Base-by-base conservation (phyloP, 495 filamentous ascomycete genomes). In the Penicillium antarcticum region DNA sequence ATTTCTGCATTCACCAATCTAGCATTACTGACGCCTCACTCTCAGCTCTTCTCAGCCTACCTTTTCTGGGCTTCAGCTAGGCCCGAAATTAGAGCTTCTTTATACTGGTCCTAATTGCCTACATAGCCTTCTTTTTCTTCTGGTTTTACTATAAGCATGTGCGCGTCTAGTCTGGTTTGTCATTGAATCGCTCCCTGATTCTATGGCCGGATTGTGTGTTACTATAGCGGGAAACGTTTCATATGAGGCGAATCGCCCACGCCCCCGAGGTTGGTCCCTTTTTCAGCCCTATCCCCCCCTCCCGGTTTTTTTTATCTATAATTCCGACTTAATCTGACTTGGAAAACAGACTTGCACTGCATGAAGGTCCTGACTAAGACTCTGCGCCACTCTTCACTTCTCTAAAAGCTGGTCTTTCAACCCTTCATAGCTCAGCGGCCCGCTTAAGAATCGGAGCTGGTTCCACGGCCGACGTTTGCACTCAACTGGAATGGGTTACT, bases 171-270 rank as follows among this genome's bases (percentile, higher is more conserved):
- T 54, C 59, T 51, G 57, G 51, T 55, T 51, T 46, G 54, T 61
- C 57, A 62, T 58, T 73, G 66, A 67, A 18, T 59, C 56, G 56
- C 63, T 53, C 47, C 54, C 55, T 55, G 57, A 54, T 65, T 68
- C 70, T 55, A 71, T 72, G 66, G 66, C 55, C 60, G 60, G 63
- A 52, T 66, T 57, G 57, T 63, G 65, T 61, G 58, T 65, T 41
- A 66, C 58, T 64, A 42, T 54, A 55, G 54, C 58, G 58, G 48
- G 53, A 58, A 60, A 57, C 63, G 60, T 63, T 62, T 63, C 57
- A 60, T 61, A 60, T 66, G 61, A 63, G 56, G 62, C 60, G 56
- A 62, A 60, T 65, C 56, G 60, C 61, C 60, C 52, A 58, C 54
- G 55, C 54, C 43, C 43, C 51, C 51, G 48, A 52, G 48, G 32